Evolutionary conservation across 768 basidiomycete genomes (phyloP), one percentile per base, ranked within the genome.

Genomic region (Amanita inopinata): DNA sequence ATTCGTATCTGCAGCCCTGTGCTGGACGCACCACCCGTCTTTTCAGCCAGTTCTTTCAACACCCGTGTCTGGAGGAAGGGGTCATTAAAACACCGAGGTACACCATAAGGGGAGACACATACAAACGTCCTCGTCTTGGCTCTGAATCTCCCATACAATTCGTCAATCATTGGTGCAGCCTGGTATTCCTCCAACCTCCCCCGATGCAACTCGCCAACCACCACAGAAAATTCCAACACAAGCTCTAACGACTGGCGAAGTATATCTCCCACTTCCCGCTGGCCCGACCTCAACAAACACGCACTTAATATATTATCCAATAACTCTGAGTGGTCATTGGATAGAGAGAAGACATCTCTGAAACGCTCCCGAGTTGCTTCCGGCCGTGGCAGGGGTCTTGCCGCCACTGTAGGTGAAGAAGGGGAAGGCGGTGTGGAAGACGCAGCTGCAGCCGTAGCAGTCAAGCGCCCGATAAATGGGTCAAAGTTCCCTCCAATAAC

Each of bases 401-500:
- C 24, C 12, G 20, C 28, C 45, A 12, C 27, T 42, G 22, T 17
- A 33, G 30, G 24, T 44, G 46, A 5, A 45, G 33, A 18, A 7
- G 19, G 24, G 28, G 11, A 15, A 35, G 12, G 38, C 18, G 22
- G 33, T 40, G 41, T 6, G 12, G 40, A 28, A 8, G 42, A 27
- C n/a, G 42, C 18, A 35, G 44, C 40, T 25, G 45, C 38, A 41
- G 31, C 53, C 47, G 36, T 55, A 42, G 56, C 52, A 25, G 56
- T 56, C 24, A 70, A 53, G 5, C 61, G 64, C 7, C 58, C 58
- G 27, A 86, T 56, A 62, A 93, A 89, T 1, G 72, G 66, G 46
- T 80, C 76, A 49, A 88, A 84, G 53, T 85, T 82, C 20, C 76
- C 76, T 9, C 78, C 73, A 45, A 94, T 88, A 2, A 78, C 90